phyloP scores from a whole-genome alignment of 805 yeast species.

The Nakazawaea wyomingensis region DNA sequence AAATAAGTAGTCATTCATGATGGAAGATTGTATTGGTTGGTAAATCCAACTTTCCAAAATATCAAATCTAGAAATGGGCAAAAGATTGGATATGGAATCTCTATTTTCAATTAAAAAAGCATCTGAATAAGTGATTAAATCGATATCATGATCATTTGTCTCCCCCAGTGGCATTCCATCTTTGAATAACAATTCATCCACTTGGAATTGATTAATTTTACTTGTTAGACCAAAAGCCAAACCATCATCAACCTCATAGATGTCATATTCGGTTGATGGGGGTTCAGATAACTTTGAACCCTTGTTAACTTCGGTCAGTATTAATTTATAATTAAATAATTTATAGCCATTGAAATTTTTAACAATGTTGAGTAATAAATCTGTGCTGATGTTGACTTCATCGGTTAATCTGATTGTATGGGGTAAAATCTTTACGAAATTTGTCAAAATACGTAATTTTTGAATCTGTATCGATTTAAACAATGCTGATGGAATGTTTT shows the following conservation, averaged over 20 bases:
- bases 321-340: constrained; percentile 15
- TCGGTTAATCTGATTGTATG: constrained; percentile 22
- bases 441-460: constrained; percentile 26
- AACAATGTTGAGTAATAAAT: constrained; percentile 27
- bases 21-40: constrained; percentile 34
- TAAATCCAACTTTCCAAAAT: constrained; percentile 27
- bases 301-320: constrained; percentile 9
- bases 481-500: constrained; percentile 17
- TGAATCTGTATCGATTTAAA: constrained; percentile 22
- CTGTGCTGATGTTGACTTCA: constrained; percentile 24
- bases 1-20: constrained; percentile 37
- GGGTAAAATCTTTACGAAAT: constrained; percentile 28
- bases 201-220: constrained; percentile 26
- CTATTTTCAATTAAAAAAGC: constrained; percentile 27
- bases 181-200: constrained; percentile 28
- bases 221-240: constrained; percentile 39
- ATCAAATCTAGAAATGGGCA: constrained; percentile 28
- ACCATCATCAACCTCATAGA: constrained; percentile 34
- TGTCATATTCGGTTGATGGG: constrained; percentile 16
- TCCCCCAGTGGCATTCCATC: constrained; percentile 13
- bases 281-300: constrained; percentile 11
- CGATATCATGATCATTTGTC: constrained; percentile 22
- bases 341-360: constrained; percentile 25
- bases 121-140: constrained; percentile 19
- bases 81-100: constrained; percentile 22